Evolutionary conservation across 441 rosid species (phyloP).

Genomic region (Mallotus repandus): DNA sequence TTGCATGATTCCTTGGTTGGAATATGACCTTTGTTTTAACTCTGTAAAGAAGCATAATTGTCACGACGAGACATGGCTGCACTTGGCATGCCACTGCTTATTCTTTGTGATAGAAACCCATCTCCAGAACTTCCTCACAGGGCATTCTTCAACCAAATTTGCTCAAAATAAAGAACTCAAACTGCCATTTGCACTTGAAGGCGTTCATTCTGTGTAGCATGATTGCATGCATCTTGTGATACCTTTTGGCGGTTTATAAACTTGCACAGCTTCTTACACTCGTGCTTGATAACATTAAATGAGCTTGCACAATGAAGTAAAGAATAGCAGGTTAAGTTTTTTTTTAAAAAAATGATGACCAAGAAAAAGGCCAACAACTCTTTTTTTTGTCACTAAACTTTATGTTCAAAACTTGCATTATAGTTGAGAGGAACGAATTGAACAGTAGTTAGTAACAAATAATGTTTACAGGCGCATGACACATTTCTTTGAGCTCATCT

Average conservation of each 20-base stretch:
- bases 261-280: constrained; percentile 67
- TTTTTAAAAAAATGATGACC: no score
- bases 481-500: constrained; percentile 20
- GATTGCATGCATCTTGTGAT: constrained; percentile 70
- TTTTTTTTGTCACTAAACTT: background rate
- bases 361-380: no score
- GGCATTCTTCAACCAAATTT: no score
- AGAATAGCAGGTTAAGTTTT: background rate
- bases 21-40: no score
- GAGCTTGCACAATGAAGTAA: constrained; percentile 45
- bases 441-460: constrained; percentile 5
- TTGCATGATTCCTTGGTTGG: constrained; percentile 1
- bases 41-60: constrained; percentile 73
- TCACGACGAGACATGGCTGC: constrained; percentile 83
- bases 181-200: constrained; percentile 64
- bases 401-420: constrained; percentile 10
- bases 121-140: no score
- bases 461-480: background rate
- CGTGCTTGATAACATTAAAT: constrained; percentile 64
- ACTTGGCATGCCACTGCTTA: constrained; percentile 71
- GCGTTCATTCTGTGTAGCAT: constrained; percentile 74
- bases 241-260: constrained; percentile 69
- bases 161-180: constrained; percentile 60
- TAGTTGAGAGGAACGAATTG: background rate
- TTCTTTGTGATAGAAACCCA: no score